Percentiles rank a stretch among this genome's conserved stretches.
phyloP scores from a whole-genome alignment of 2,329 filamentous ascomycete species.

The Leptographium wingfieldii region DNA sequence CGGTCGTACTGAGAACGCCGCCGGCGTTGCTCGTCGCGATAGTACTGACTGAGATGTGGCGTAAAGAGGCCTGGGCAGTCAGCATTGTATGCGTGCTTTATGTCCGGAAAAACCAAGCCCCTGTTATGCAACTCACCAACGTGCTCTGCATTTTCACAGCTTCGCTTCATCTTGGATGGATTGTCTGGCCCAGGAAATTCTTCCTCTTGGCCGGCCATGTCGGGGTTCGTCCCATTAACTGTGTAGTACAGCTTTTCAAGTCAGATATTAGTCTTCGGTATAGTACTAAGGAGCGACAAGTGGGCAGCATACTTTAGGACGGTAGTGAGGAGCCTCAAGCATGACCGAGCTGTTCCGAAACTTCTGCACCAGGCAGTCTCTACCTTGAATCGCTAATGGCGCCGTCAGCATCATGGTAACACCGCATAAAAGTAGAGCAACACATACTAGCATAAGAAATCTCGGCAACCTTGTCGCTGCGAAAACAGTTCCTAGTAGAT shows the following conservation, averaged over 20 bases:
- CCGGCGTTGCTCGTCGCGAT: constrained; percentile 62
- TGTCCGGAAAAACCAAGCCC: too few relatives aligned
- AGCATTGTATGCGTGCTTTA: background rate
- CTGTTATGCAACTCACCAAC: constrained; percentile 45
- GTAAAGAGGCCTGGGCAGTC: constrained; percentile 57
- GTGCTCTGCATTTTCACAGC: constrained; percentile 74
- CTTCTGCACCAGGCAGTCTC: constrained; percentile 82
- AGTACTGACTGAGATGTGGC: constrained; percentile 61
- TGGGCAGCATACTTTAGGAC: constrained; percentile 54
- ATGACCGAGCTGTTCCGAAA: constrained; percentile 96
- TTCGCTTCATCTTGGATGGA: constrained; percentile 74
- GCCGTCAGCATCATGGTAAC: background rate
- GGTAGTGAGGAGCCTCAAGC: constrained; percentile 68
- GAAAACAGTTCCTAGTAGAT: constrained; percentile 57
- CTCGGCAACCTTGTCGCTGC: constrained; percentile 73
- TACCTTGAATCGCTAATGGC: constrained; percentile 68
- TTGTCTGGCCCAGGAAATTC: constrained; percentile 72
- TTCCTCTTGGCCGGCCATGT: constrained; percentile 57
- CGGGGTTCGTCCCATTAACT: constrained; percentile 31
- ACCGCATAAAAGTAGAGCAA: too few relatives aligned
- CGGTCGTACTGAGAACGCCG: constrained; percentile 70
- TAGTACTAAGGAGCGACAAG: background rate
- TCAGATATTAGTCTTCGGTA: constrained; percentile 10
- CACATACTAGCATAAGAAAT: constrained; percentile 85
- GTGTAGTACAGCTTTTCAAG: constrained; percentile 37